Evolutionary conservation across 768 basidiomycete species (phyloP).

Genomic region (Termitomyces sp.): DNA sequence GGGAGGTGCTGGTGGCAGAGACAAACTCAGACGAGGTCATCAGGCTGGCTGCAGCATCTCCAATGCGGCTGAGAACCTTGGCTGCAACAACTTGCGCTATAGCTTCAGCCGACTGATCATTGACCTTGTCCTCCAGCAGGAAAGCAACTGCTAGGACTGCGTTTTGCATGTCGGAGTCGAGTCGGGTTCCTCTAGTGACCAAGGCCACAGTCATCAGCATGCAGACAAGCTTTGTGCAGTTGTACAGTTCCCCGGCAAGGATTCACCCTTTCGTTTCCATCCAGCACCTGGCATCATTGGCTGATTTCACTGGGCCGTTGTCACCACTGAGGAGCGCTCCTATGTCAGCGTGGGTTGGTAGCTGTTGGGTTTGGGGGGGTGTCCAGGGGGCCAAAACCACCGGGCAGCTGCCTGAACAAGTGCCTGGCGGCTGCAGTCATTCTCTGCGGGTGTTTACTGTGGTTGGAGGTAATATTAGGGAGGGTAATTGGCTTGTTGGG

Average conservation of each 20-base stretch:
- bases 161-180: background rate
- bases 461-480: too few relatives aligned
- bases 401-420: background rate
- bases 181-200: background rate
- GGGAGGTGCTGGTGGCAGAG: background rate
- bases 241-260: background rate
- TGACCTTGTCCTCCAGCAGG: background rate
- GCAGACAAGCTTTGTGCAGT: background rate
- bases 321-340: background rate
- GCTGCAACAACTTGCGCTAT: background rate
- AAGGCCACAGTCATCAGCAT: too few relatives aligned
- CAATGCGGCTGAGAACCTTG: background rate
- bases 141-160: background rate
- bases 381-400: background rate
- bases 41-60: background rate
- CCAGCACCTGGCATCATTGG: background rate
- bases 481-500: background rate
- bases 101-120: background rate
- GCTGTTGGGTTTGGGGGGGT: background rate
- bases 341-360: background rate
- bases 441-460: too few relatives aligned
- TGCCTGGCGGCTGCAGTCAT: background rate
- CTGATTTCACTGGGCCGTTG: background rate
- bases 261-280: background rate
- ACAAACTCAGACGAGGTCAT: background rate